Evolutionary conservation across 1,284 basidiomycete genomes (phyloP).

Genomic region (Coniferiporia weirii): DNA sequence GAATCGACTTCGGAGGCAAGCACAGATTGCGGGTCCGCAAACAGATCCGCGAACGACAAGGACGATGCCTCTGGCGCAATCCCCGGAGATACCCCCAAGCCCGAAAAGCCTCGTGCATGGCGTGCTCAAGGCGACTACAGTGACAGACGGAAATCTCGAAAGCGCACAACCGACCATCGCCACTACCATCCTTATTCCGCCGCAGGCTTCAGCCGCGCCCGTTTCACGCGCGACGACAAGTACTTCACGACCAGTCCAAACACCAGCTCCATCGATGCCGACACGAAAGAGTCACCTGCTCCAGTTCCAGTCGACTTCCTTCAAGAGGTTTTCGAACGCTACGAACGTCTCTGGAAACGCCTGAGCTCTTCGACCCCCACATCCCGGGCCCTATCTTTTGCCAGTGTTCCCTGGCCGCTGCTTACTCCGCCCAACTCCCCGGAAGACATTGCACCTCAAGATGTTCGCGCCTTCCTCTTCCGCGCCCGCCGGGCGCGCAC

Average conservation of each 20-base stretch:
- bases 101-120: no score
- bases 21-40: background rate
- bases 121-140: no score
- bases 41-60: no score
- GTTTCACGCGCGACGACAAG: no score
- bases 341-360: background rate
- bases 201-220: no score
- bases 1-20: background rate
- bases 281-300: background rate
- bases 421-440: background rate
- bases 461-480: background rate
- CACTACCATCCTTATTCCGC: no score
- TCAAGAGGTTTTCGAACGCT: background rate
- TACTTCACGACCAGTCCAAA: background rate
- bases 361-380: background rate
- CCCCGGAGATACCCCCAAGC: no score
- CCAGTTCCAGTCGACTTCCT: background rate
- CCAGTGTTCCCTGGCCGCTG: background rate
- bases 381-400: background rate
- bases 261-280: background rate
- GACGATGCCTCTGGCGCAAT: no score
- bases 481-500: background rate
- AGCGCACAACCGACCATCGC: no score
- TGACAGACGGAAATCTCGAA: no score
- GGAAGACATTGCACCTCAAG: background rate